Percentiles rank a stretch among this genome's conserved stretches.
phyloP scores from a whole-genome alignment of 371 early-diverging fungal species.

The Saksenaea vasiformis region DNA sequence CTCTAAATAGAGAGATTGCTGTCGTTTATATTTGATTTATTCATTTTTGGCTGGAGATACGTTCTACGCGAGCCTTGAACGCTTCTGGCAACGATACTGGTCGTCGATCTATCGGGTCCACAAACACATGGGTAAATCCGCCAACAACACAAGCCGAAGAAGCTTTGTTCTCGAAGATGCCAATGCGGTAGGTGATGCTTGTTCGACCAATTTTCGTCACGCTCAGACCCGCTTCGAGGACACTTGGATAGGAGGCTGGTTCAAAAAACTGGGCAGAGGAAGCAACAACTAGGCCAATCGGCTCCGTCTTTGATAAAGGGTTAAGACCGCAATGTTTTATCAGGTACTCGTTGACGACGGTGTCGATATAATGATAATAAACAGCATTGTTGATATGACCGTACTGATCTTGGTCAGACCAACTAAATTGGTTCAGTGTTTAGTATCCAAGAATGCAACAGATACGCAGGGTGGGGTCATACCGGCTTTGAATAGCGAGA shows the following conservation, averaged over 20 bases:
- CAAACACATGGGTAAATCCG: constrained; percentile 53
- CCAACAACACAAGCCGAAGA: constrained; percentile 42
- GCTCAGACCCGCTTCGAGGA: constrained; percentile 56
- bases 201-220: constrained; percentile 59
- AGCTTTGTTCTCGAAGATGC: constrained; percentile 54
- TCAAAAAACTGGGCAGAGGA: constrained; percentile 53
- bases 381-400: constrained; percentile 67
- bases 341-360: constrained; percentile 59
- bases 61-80: background rate
- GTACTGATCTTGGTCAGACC: constrained; percentile 66
- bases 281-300: constrained; percentile 59
- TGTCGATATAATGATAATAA: constrained; percentile 64
- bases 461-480: background rate
- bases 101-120: constrained; percentile 33
- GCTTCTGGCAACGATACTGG: constrained; percentile 35
- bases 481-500: constrained; percentile 49
- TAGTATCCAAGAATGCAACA: constrained; percentile 10
- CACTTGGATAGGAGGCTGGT: constrained; percentile 55
- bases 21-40: too few species aligned
- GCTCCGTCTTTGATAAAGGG: constrained; percentile 32
- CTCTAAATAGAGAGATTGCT: too few species aligned
- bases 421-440: constrained; percentile 23
- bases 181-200: constrained; percentile 61
- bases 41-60: background rate
- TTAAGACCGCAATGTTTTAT: constrained; percentile 52